Base-by-base conservation (phyloP, 2,329 filamentous ascomycete species). In the Phaeophleospora eucalypticola region DNA sequence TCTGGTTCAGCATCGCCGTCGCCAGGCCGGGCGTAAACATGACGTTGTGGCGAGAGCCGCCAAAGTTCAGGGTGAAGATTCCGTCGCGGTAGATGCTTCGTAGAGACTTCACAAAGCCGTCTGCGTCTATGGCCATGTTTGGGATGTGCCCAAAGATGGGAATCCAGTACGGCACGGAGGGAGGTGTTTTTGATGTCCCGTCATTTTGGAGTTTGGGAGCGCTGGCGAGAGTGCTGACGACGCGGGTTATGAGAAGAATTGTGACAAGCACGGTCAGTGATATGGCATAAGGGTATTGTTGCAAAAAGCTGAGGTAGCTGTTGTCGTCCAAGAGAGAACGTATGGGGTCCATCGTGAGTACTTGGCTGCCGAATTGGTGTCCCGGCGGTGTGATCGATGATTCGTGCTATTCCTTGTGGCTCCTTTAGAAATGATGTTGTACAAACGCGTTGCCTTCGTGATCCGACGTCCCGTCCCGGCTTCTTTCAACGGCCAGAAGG, bases 141-240 rank as follows among this genome's bases (percentile, higher is more conserved):
- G 75, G 56, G 4, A 73, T 68, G 66, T 84, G 78, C 33, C 79
- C 77, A 7, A 83, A 29, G 42, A 76, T 69, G 1, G 81, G 80
- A 6, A 83, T 61, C 76, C 78, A 84, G 63, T 83, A 83, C 63
- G 74, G 74, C 49, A 78, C 70, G 44, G 64, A 65, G 53, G 58
- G 55, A 4, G 56, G 47, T 19, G 50, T 56, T 29, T 54, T 50
- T 6, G 24, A n/a, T 16, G 54, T 45, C 41, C 58, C 61, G 56
- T 63, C 45, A 17, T 49, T 21, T 18, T 32, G 34, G 12, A 39
- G 16, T 12, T 45, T 51, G 3, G 55, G 43, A 20, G 46, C 47
- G 7, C 46, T 40, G 15, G 46, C 37, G 10, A 43, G 32, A 37
- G 48, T 55, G 49, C 53, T 61, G 12, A 41, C 35, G 12, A 58